Evolutionary conservation across 176 grass and related monocot genomes (phyloP).

Genomic region (Neostapfia colusana): DNA sequence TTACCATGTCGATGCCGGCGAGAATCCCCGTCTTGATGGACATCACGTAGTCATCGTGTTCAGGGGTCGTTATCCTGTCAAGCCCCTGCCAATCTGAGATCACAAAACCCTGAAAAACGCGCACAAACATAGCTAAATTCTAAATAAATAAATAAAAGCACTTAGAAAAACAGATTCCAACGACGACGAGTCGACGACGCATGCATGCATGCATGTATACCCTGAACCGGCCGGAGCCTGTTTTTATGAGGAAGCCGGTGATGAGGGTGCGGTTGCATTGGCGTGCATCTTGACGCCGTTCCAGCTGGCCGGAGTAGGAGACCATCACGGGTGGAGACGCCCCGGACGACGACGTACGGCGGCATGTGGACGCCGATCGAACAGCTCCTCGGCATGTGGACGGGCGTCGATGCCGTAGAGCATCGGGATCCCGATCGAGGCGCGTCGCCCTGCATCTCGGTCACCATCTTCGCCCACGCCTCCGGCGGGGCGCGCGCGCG

Average conservation of each 20-base stretch:
- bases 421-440: slow-evolving; percentile 79
- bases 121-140: too few species aligned
- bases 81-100: slow-evolving; percentile 76
- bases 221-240: slow-evolving; percentile 58
- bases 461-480: slow-evolving; percentile 58
- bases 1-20: slow-evolving; percentile 73
- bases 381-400: slow-evolving; percentile 57
- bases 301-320: slow-evolving; percentile 72
- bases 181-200: too few species aligned
- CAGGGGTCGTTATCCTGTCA: slow-evolving; percentile 56
- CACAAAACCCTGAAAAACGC: slow-evolving; percentile 54
- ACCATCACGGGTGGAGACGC: slow-evolving; percentile 78
- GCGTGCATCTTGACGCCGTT: slow-evolving; percentile 81
- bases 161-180: not conserved
- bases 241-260: slow-evolving; percentile 74
- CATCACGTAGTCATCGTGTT: slow-evolving; percentile 53
- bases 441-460: slow-evolving; percentile 57
- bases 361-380: slow-evolving; percentile 69
- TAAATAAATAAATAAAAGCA: too few species aligned
- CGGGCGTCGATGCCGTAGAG: slow-evolving; percentile 93
- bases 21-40: slow-evolving; percentile 53
- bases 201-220: slow-evolving; percentile 36
- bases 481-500: slow-evolving; percentile 46
- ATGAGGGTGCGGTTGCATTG: slow-evolving; percentile 53
- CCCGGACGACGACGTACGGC: slow-evolving; percentile 56